phyloP scores from a whole-genome alignment of 2,329 filamentous ascomycete genomes.

The Acephala macrosclerotiorum region DNA sequence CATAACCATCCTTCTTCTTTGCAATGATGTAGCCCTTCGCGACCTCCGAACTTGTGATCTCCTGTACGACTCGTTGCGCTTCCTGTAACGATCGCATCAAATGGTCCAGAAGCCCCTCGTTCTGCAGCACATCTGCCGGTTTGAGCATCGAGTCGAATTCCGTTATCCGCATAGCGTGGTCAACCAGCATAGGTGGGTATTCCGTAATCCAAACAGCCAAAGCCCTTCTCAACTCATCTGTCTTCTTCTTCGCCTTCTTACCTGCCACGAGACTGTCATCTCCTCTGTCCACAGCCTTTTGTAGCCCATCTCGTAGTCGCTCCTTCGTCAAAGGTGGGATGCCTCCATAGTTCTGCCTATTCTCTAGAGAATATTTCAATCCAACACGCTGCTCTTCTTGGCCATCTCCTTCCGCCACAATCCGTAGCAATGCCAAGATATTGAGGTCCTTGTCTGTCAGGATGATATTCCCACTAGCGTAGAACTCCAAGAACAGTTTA shows the following conservation, averaged over 20 bases:
- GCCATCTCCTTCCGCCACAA: constrained; percentile 81
- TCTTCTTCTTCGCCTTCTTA: constrained; percentile 79
- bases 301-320: constrained; percentile 72
- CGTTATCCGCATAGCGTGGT: constrained; percentile 78
- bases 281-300: constrained; percentile 68
- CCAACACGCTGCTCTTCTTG: constrained; percentile 84
- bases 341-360: constrained; percentile 83
- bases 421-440: constrained; percentile 81
- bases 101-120: constrained; percentile 67
- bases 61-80: constrained; percentile 73
- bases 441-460: constrained; percentile 85
- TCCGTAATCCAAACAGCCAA: constrained; percentile 87
- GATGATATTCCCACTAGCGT: constrained; percentile 93
- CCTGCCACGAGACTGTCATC: constrained; percentile 55
- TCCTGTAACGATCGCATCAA: constrained; percentile 74
- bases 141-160: constrained; percentile 73
- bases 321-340: constrained; percentile 78
- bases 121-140: constrained; percentile 73
- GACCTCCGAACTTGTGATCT: constrained; percentile 69
- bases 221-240: constrained; percentile 79
- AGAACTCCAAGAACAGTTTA: constrained; percentile 91
- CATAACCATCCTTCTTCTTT: constrained; percentile 56
- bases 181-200: constrained; percentile 84
- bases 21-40: constrained; percentile 90
- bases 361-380: constrained; percentile 78